Conservation (phyloP, 768 basidiomycete genomes). For the Brasilioporus rufonigricans region DNA sequence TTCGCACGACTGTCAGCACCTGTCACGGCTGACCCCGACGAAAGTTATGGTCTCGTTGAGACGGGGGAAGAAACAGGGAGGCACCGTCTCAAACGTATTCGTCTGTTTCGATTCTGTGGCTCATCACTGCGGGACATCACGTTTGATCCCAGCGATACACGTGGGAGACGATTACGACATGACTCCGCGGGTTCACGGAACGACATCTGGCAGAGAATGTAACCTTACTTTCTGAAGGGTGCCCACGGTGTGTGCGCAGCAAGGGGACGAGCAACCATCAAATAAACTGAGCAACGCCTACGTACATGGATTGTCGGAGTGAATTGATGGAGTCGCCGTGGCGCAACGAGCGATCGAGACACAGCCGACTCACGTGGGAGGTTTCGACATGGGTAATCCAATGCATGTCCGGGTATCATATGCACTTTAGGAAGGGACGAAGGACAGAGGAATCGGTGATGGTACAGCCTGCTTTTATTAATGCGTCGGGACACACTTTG, state of each 20-base stretch:
- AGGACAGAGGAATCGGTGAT: background rate
- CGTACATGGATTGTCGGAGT: background rate
- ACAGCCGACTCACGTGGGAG: background rate
- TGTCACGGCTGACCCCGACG: no score
- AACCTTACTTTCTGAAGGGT: background rate
- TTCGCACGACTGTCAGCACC: slow-evolving; percentile 4
- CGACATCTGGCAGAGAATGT: background rate
- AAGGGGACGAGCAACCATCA: background rate
- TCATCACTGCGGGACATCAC: slow-evolving; percentile 7
- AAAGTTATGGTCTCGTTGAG: no score
- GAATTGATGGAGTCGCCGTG: background rate
- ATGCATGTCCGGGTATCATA: slow-evolving; percentile 4
- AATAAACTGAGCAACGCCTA: background rate
- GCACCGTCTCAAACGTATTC: background rate
- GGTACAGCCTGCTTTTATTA: slow-evolving; percentile 19
- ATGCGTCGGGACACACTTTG: no score
- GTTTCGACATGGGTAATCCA: no score
- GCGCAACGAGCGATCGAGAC: background rate
- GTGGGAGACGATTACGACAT: slow-evolving; percentile 1
- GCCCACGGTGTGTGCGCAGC: background rate
- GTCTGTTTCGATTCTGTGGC: background rate
- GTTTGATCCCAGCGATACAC: slow-evolving; percentile 16
- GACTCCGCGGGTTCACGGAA: background rate
- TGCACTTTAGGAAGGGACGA: background rate
- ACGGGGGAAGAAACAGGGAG: background rate